Evolutionary conservation across 495 filamentous ascomycete genomes (phyloP).

Genomic region (Neurospora africana): DNA sequence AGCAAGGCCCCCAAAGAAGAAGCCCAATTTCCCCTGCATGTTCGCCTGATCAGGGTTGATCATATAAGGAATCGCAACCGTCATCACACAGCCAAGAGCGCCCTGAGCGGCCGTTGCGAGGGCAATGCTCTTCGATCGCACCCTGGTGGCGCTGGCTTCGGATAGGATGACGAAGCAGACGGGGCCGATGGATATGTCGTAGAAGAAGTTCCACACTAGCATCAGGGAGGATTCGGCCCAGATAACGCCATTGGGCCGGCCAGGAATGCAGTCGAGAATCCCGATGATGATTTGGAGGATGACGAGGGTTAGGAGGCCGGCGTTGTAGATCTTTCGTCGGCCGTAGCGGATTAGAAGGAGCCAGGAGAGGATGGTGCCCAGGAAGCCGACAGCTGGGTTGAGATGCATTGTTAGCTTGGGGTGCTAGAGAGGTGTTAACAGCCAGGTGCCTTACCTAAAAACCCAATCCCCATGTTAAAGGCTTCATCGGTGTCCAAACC

Average conservation of each 20-base stretch:
- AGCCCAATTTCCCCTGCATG: constrained; percentile 55
- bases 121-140: constrained; percentile 53
- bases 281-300: constrained; percentile 48
- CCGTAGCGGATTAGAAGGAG: constrained; percentile 42
- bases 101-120: constrained; percentile 52
- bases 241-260: constrained; percentile 27
- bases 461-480: constrained; percentile 43
- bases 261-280: constrained; percentile 44
- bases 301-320: constrained; percentile 36
- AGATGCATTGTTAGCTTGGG: neutral
- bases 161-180: constrained; percentile 52
- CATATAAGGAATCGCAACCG: constrained; percentile 55
- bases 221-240: constrained; percentile 47
- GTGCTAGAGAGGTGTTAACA: neutral
- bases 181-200: constrained; percentile 48
- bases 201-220: constrained; percentile 48
- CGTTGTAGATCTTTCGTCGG: constrained; percentile 43
- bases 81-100: constrained; percentile 48
- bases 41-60: constrained; percentile 56
- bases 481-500: constrained; percentile 39
- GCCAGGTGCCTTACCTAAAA: constrained; percentile 23
- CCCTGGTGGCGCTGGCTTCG: constrained; percentile 45
- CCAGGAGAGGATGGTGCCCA: constrained; percentile 46
- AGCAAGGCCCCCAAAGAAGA: constrained; percentile 53
- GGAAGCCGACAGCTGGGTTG: constrained; percentile 25